Evolutionary conservation across 306 rosid species (phyloP), one percentile per base, ranked within the genome.

Genomic region (Dalbergia cultrata): DNA sequence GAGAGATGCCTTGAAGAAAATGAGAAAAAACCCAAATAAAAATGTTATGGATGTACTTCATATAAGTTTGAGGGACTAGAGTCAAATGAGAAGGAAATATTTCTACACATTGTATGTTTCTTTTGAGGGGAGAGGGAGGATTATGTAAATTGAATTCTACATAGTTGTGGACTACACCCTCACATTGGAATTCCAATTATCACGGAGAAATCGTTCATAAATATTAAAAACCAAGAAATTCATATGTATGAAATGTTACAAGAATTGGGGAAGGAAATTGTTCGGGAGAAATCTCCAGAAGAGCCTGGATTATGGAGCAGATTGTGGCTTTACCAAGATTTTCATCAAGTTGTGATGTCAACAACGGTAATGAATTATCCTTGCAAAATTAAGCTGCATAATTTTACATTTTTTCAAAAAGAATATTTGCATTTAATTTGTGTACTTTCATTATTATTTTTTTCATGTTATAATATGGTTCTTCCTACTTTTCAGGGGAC

Each of bases 191-290:
- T 81, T 41, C 11, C 3, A 31, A 0, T 13, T 26, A 7, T 81
- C 4, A 11, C 9, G 26, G 72, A 68, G 14, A 75, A 19, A 37
- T 75, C 85, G 7, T 22, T 75, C 4, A 47, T 81, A 34, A 47
- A 4, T 6, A 49, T 81, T 9, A 19, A 3, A 67, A 64, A 81
- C 9, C 22, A 63, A 1, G 72, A 63, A 18, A 64, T 76, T 52
- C 66, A 76, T 50, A 64, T 74, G 80, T 80, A 81, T 58, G 22
- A 39, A 5, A 44, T 67, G 72, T 50, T 76, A 12, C 80, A 75
- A 75, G 79, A 60, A 66, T 14, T 75, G 34, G 70, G 61, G 3
- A 22, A 31, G 65, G 6, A 67, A 18, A 57, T 81, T 74, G n/a
- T 58, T 19, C 56, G 54, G 3, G 47, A 14, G 9, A 3, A 13